A percentile compares a stretch with the other conserved stretches of the same genome.
phyloP scores from a whole-genome alignment of 345 rosid species.

The Lagerstroemia speciosa region DNA sequence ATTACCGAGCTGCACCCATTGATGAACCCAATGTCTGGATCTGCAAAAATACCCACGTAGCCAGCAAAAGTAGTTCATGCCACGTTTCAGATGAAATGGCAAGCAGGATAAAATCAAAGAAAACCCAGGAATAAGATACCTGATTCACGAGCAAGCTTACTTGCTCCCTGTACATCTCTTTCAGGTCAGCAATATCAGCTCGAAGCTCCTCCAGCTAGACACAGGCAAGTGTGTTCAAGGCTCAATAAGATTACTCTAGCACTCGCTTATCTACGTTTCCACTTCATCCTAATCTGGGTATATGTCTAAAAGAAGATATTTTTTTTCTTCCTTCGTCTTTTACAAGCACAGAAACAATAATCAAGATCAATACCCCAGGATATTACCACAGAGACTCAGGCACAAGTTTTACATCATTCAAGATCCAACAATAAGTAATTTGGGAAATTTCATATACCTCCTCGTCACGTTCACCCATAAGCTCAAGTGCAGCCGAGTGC shows the following conservation, averaged over 20 bases:
- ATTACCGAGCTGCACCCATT: conserved; percentile 16
- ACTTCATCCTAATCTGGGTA: background rate
- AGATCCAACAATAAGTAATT: background rate
- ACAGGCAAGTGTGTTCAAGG: conserved; percentile 11
- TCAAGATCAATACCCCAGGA: background rate
- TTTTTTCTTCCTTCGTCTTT: background rate
- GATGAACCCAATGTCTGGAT: conserved; percentile 46
- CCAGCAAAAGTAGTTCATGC: background rate
- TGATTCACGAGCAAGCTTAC: conserved; percentile 93
- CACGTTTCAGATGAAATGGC: background rate
- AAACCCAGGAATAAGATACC: conserved; percentile 29
- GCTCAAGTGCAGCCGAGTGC: conserved; percentile 94
- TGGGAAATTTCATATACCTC: conserved; percentile 41
- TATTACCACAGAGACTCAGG: background rate
- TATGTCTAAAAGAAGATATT: background rate
- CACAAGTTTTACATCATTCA: background rate
- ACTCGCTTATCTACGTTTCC: background rate
- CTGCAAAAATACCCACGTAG: conserved; percentile 21
- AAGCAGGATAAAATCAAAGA: background rate
- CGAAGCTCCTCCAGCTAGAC: conserved; percentile 96
- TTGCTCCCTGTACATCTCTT: conserved; percentile 99
- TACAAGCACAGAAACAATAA: background rate
- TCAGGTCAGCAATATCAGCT: conserved; percentile 88
- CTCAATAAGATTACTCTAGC: background rate
- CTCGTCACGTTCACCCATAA: conserved; percentile 99